Conservation (phyloP, 495 filamentous ascomycete species). For the Hypoxylon perforatum region DNA sequence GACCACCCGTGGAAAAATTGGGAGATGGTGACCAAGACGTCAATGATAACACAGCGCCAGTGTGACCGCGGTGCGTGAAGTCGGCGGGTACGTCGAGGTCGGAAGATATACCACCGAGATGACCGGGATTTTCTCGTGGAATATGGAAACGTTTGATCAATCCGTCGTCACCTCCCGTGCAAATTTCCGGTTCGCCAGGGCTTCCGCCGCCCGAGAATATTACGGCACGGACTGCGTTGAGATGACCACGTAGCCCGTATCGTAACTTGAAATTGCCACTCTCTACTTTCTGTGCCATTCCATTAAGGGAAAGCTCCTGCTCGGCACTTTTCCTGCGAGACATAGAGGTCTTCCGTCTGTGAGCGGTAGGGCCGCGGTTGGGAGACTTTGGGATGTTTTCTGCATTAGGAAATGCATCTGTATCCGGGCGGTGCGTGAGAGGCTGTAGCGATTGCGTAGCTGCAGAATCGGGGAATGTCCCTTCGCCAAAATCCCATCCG, state of each 20-base stretch:
- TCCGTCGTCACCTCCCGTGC: slow-evolving; percentile 95
- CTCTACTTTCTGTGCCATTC: slow-evolving; percentile 63
- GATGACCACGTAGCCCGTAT: slow-evolving; percentile 90
- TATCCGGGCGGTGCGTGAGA: slow-evolving; percentile 73
- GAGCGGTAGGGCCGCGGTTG: slow-evolving; percentile 73
- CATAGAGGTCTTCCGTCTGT: slow-evolving; percentile 83
- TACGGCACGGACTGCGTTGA: slow-evolving; percentile 91
- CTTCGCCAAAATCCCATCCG: slow-evolving; percentile 93
- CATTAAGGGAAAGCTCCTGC: slow-evolving; percentile 62
- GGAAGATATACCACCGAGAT: slow-evolving; percentile 65
- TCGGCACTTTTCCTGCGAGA: slow-evolving; percentile 66
- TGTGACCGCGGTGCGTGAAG: slow-evolving; percentile 94
- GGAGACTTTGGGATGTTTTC: slow-evolving; percentile 86
- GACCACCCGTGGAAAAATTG: slow-evolving; percentile 87
- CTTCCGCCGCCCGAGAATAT: slow-evolving; percentile 97
- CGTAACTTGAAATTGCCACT: slow-evolving; percentile 85
- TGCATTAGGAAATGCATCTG: slow-evolving; percentile 84
- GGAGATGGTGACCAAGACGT: slow-evolving; percentile 86
- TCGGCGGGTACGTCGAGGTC: slow-evolving; percentile 92
- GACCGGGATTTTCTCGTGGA: slow-evolving; percentile 72
- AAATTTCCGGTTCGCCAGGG: slow-evolving; percentile 94
- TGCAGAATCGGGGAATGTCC: slow-evolving; percentile 59
- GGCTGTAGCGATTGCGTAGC: slow-evolving; percentile 55
- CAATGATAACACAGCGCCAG: slow-evolving; percentile 86
- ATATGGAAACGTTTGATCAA: slow-evolving; percentile 97